Percentiles rank a stretch among this genome's conserved stretches.
Conservation (phyloP, 2,329 filamentous ascomycete genomes). For the Venturiaceae sp. region DNA sequence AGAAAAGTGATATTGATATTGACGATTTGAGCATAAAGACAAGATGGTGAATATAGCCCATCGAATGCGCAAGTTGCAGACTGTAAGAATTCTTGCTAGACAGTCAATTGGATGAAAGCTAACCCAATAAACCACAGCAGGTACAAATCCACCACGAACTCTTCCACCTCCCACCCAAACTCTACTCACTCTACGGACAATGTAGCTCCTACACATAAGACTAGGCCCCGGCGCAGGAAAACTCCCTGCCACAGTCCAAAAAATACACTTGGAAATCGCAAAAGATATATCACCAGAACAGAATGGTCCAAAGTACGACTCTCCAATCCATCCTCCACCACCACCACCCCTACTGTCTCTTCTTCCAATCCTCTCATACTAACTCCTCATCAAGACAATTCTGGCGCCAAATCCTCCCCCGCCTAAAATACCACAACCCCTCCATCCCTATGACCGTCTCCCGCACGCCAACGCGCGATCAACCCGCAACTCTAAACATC, state of each 20-base stretch:
- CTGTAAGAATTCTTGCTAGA: slow-evolving; percentile 42
- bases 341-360: slow-evolving; percentile 18
- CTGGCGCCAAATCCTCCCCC: slow-evolving; percentile 72
- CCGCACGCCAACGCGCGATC: slow-evolving; percentile 49
- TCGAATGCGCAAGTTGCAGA: slow-evolving; percentile 65
- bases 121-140: neutral
- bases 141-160: neutral
- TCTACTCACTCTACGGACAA: too few relatives aligned
- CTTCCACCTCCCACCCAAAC: neutral
- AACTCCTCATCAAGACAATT: slow-evolving; percentile 56
- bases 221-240: slow-evolving; percentile 75
- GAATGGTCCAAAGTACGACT: slow-evolving; percentile 57
- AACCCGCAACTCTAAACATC: slow-evolving; percentile 53
- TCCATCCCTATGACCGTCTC: slow-evolving; percentile 72
- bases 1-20: neutral
- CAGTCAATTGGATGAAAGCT: slow-evolving; percentile 9
- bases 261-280: slow-evolving; percentile 67
- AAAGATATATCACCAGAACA: slow-evolving; percentile 55
- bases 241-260: slow-evolving; percentile 65
- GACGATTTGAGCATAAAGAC: neutral
- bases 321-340: slow-evolving; percentile 20
- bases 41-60: slow-evolving; percentile 49
- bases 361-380: slow-evolving; percentile 15
- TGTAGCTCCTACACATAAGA: slow-evolving; percentile 67
- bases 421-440: slow-evolving; percentile 93